Evolutionary conservation across 2,329 filamentous ascomycete species (phyloP).

Genomic region (Penicillium digitatum): DNA sequence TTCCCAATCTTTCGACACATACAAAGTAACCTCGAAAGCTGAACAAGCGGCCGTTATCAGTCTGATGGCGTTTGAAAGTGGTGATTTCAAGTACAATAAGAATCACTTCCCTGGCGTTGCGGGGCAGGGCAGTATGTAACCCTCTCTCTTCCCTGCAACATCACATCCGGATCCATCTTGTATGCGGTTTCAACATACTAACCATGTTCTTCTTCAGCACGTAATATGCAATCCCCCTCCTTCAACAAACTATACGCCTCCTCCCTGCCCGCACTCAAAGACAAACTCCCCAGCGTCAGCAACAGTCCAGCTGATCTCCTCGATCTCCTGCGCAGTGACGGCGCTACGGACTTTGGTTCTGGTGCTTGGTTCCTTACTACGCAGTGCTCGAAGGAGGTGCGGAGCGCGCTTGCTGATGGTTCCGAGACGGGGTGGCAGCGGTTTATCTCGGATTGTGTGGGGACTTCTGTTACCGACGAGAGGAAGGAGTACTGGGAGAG

Average conservation of each 20-base stretch:
- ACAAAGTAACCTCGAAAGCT: conserved; percentile 52
- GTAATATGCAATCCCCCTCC: conserved; percentile 59
- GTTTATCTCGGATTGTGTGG: conserved; percentile 55
- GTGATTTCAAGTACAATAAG: conserved; percentile 65
- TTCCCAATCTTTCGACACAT: conserved; percentile 53
- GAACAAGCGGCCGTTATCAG: conserved; percentile 68
- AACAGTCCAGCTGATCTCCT: conserved; percentile 46
- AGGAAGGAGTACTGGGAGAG: conserved; percentile 50
- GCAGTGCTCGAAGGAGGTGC: conserved; percentile 49
- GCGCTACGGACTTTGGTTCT: conserved; percentile 54
- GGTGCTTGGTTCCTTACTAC: conserved; percentile 60
- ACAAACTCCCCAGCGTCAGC: conserved; percentile 30
- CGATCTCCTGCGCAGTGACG: conserved; percentile 47
- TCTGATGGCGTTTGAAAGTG: conserved; percentile 68
- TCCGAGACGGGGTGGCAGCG: conserved; percentile 49
- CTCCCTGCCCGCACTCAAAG: conserved; percentile 44
- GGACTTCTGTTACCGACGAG: conserved; percentile 46
- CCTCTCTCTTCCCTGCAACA: background rate
- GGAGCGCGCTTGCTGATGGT: conserved; percentile 45
- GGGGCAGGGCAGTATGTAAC: conserved; percentile 59
- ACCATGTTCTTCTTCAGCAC: conserved; percentile 35
- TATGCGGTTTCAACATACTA: background rate
- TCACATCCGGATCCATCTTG: background rate
- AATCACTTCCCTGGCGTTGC: conserved; percentile 57
- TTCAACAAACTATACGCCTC: conserved; percentile 56